Conservation (phyloP, 805 yeast species). For the Kazachstania martiniae region DNA sequence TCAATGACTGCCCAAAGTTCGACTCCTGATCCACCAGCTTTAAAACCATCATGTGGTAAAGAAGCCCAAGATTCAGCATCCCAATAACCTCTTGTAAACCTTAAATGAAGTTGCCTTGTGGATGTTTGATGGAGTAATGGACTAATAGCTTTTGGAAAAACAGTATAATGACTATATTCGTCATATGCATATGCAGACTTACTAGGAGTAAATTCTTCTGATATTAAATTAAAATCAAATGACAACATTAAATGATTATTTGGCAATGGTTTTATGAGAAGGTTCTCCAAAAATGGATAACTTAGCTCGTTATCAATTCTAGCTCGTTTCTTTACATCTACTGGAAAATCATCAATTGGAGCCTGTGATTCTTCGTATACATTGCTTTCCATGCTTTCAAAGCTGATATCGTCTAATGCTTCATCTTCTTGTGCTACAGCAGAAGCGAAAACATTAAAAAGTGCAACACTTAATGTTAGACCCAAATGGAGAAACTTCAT, state of each 20-base stretch:
- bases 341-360: no score
- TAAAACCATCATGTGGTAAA: slow-evolving; percentile 59
- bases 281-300: slow-evolving; percentile 48
- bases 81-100: slow-evolving; percentile 95
- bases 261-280: slow-evolving; percentile 62
- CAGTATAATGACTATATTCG: slow-evolving; percentile 40
- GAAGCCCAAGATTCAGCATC: slow-evolving; percentile 81
- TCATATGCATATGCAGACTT: slow-evolving; percentile 13
- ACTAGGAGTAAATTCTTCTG: slow-evolving; percentile 32
- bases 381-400: no score
- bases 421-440: no score
- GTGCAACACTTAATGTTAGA: no score
- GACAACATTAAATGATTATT: slow-evolving; percentile 58
- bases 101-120: slow-evolving; percentile 65
- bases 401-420: no score
- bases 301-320: slow-evolving; percentile 10
- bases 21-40: slow-evolving; percentile 89
- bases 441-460: no score
- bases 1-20: slow-evolving; percentile 85
- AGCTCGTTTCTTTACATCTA: not conserved
- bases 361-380: no score
- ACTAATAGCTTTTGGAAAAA: slow-evolving; percentile 73
- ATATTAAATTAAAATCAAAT: slow-evolving; percentile 55
- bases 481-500: no score
- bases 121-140: slow-evolving; percentile 59